phyloP scores from a whole-genome alignment of 139 green algal species.

The Chlorella sorokiniana region DNA sequence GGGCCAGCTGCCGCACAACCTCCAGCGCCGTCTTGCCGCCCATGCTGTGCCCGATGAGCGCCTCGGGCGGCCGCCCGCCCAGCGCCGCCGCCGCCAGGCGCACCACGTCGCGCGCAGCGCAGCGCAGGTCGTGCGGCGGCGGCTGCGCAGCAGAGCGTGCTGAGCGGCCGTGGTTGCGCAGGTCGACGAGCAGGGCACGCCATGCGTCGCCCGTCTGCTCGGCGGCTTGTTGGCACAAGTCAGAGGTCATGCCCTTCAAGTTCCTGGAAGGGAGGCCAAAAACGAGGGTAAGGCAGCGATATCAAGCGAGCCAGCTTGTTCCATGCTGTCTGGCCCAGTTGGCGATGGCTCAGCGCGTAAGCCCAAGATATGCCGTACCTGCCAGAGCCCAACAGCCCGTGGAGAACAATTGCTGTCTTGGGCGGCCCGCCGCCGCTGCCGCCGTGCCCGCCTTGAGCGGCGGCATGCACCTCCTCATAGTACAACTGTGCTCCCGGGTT shows the following conservation, averaged over 20 bases:
- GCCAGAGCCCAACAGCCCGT: slow-evolving; percentile 43
- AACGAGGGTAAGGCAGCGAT: background rate
- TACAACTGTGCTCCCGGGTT: background rate
- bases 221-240: slow-evolving; percentile 4
- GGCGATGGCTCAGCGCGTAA: too few relatives aligned
- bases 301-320: too few relatives aligned
- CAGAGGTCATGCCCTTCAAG: slow-evolving; percentile 9
- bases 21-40: slow-evolving; percentile 83
- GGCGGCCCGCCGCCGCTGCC: background rate
- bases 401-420: slow-evolving; percentile 14
- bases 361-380: background rate
- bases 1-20: slow-evolving; percentile 48
- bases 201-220: slow-evolving; percentile 35
- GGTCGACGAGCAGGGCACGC: slow-evolving; percentile 71
- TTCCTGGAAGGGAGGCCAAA: slow-evolving; percentile 12
- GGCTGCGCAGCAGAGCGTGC: slow-evolving; percentile 33
- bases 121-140: slow-evolving; percentile 71
- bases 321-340: too few relatives aligned
- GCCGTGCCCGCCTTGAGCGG: background rate
- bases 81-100: slow-evolving; percentile 45
- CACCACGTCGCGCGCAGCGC: slow-evolving; percentile 72
- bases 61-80: slow-evolving; percentile 26
- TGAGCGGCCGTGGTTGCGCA: slow-evolving; percentile 68
- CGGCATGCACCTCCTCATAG: background rate
- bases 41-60: slow-evolving; percentile 74